These are phyloP conservation scores for Primulina tabacum DNA, from an alignment of 257 asterid species.

Conservation along the genomic window DNA sequence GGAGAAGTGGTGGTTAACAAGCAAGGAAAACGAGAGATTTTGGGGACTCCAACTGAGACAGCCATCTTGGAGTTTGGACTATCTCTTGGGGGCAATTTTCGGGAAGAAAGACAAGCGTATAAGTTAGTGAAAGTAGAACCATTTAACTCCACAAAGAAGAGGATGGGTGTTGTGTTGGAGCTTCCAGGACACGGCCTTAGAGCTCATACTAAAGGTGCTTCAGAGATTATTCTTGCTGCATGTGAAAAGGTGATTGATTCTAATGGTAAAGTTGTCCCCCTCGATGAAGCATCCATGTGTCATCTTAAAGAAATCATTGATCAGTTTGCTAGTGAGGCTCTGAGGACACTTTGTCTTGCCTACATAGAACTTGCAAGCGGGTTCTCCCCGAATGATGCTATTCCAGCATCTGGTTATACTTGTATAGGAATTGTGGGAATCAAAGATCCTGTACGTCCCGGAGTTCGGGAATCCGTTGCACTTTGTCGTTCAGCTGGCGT, in stretches of 20 bases:
- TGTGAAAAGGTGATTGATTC: conserved; percentile 62
- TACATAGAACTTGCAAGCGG: conserved; percentile 61
- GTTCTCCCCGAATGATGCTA: conserved; percentile 46
- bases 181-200: conserved; percentile 58
- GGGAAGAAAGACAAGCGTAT: conserved; percentile 39
- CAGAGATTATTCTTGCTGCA: conserved; percentile 72
- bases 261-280: conserved; percentile 52
- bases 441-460: conserved; percentile 89
- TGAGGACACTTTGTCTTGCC: conserved; percentile 80
- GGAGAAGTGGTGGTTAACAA: conserved; percentile 74
- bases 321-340: conserved; percentile 74
- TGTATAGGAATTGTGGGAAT: conserved; percentile 80
- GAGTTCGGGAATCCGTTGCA: conserved; percentile 84
- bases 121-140: conserved; percentile 75
- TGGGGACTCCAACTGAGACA: conserved; percentile 88
- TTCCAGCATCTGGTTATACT: conserved; percentile 65
- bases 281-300: conserved; percentile 43
- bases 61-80: conserved; percentile 77
- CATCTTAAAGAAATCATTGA: conserved; percentile 48
- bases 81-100: conserved; percentile 66
- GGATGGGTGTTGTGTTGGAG: conserved; percentile 77
- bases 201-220: conserved; percentile 87
- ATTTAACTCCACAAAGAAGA: conserved; percentile 78
- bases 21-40: conserved; percentile 54
- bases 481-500: conserved; percentile 89